A percentile compares a stretch with the other conserved stretches of the same genome.
Evolutionary conservation across 2,329 filamentous ascomycete genomes (phyloP).

Genomic region (Diaporthe sp.): DNA sequence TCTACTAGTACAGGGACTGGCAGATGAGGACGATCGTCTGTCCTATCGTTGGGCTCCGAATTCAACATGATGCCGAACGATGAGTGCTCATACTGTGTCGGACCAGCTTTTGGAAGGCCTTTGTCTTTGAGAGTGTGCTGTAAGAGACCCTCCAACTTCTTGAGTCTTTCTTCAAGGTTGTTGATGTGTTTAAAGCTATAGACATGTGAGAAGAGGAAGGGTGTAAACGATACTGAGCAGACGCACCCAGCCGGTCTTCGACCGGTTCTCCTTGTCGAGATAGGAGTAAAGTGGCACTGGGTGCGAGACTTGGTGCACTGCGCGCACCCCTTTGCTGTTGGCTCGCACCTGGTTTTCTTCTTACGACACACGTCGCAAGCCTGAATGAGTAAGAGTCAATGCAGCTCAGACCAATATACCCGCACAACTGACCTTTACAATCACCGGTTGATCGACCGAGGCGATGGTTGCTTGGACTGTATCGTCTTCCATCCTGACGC

Average conservation of each 20-base stretch:
- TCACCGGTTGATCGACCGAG: neutral
- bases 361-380: slow-evolving; percentile 7
- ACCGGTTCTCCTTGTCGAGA: neutral
- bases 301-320: neutral
- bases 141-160: neutral
- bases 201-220: neutral
- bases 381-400: neutral
- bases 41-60: neutral
- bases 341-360: neutral
- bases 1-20: too few relatives aligned
- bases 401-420: too few relatives aligned
- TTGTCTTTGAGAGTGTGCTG: neutral
- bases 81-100: neutral
- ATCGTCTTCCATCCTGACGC: neutral
- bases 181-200: slow-evolving; percentile 1
- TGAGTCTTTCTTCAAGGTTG: slow-evolving; percentile 12
- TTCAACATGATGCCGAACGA: neutral
- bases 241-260: neutral
- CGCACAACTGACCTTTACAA: neutral
- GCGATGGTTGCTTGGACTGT: neutral
- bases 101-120: too few relatives aligned
- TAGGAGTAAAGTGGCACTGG: neutral
- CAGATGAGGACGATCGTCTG: too few relatives aligned
- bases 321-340: neutral
- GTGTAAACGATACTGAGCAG: neutral